These are phyloP conservation scores for Fusarium incarnatum DNA, from an alignment of 2,329 filamentous ascomycete genomes.

Conservation along the genomic window DNA sequence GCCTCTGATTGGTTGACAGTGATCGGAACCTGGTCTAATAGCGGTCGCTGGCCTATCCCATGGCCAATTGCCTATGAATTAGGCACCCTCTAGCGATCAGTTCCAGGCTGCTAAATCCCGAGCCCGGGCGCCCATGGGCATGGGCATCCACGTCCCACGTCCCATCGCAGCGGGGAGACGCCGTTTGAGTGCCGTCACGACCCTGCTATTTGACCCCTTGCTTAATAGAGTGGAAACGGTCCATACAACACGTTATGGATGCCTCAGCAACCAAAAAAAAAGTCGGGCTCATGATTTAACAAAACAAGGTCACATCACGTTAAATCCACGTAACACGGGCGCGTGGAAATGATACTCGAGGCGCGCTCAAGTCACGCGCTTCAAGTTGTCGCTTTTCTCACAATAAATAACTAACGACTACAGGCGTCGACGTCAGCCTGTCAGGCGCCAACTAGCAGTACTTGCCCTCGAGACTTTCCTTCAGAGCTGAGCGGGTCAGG, in stretches of 20 bases:
- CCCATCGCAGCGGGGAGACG: constrained; percentile 21
- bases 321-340: constrained; percentile 26
- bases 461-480: constrained; percentile 28
- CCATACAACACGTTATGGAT: constrained; percentile 22
- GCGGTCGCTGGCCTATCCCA: constrained; percentile 6
- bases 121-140: not conserved
- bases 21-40: constrained; percentile 18
- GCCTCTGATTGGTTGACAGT: constrained; percentile 30
- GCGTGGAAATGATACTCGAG: constrained; percentile 30
- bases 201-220: constrained; percentile 22
- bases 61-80: constrained; percentile 9
- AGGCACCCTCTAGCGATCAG: constrained; percentile 27
- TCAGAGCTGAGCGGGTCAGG: constrained; percentile 24
- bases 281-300: constrained; percentile 30
- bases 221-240: constrained; percentile 27
- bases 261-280: constrained; percentile 44
- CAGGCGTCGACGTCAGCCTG: constrained; percentile 17
- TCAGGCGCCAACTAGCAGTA: constrained; percentile 31
- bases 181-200: constrained; percentile 31
- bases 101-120: constrained; percentile 30
- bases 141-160: not conserved
- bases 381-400: not conserved
- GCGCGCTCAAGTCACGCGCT: constrained; percentile 37
- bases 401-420: constrained; percentile 6
- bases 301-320: constrained; percentile 39